Percentiles rank a stretch among this genome's conserved stretches.
These are phyloP conservation scores for Canavalia ensiformis DNA, from an alignment of 306 rosid genomes.

Conservation along the genomic window DNA sequence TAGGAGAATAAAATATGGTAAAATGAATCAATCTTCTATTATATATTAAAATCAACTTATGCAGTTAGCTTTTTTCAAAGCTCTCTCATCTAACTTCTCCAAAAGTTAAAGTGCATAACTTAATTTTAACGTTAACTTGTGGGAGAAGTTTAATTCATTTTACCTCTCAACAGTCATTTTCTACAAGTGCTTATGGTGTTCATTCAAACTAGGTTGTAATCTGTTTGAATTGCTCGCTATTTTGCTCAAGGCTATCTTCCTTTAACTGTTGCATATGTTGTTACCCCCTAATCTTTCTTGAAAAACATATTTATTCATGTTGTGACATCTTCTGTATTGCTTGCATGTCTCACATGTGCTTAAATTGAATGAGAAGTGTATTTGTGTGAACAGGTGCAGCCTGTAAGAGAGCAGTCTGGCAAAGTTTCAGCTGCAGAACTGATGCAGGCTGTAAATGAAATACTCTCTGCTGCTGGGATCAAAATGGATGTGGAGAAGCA, in stretches of 20 bases:
- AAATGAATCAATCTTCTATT: too few species aligned
- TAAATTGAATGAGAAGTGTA: conserved; percentile 52
- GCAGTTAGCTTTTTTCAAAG: too few species aligned
- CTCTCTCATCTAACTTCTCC: too few species aligned
- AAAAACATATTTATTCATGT: background rate
- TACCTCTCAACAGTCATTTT: too few species aligned
- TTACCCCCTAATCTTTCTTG: conserved; percentile 11
- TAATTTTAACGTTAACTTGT: too few species aligned
- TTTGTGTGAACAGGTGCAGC: conserved; percentile 56
- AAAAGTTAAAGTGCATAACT: too few species aligned
- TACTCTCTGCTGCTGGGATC: conserved; percentile 92
- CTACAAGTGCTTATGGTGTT: too few species aligned
- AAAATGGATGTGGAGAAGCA: conserved; percentile 89
- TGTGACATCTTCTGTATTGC: conserved; percentile 29
- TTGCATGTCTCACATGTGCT: conserved; percentile 42
- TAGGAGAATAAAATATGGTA: too few species aligned
- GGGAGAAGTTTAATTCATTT: too few species aligned
- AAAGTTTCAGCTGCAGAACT: conserved; percentile 87
- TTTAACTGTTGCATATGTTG: conserved; percentile 28
- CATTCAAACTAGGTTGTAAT: background rate
- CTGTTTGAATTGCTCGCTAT: conserved; percentile 34
- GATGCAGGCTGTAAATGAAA: conserved; percentile 95
- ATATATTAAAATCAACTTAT: too few species aligned
- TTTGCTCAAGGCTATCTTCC: conserved; percentile 26
- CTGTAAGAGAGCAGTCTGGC: conserved; percentile 71